Evolutionary conservation across 2,329 filamentous ascomycete species (phyloP).

Genomic region (Sporothrix protearum): DNA sequence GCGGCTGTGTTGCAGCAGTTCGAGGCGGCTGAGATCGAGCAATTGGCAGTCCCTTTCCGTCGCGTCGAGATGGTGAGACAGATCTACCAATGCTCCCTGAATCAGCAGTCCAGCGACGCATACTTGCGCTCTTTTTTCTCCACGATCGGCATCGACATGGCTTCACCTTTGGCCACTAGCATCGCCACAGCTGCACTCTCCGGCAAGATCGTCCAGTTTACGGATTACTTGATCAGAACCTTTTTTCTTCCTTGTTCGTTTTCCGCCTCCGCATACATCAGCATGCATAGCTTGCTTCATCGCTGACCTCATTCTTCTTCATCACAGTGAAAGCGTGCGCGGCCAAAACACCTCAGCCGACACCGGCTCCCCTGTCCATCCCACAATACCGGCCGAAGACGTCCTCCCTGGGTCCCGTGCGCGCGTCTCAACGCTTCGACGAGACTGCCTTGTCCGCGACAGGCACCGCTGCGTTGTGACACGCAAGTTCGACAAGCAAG

Average conservation of each 20-base stretch:
- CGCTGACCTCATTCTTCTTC: background rate
- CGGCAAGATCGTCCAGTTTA: constrained; percentile 1
- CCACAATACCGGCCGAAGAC: background rate
- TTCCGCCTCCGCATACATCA: background rate
- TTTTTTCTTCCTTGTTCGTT: constrained; percentile 10
- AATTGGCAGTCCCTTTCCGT: background rate
- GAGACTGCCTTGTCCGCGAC: constrained; percentile 12
- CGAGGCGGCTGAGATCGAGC: background rate
- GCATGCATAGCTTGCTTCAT: background rate
- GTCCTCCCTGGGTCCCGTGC: background rate
- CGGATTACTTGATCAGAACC: background rate
- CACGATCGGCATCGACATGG: constrained; percentile 5
- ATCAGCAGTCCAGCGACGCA: background rate
- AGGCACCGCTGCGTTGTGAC: constrained; percentile 16
- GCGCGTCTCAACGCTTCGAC: constrained; percentile 9
- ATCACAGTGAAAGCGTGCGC: constrained; percentile 1
- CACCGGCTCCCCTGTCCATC: background rate
- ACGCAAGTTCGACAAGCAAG: constrained; percentile 1
- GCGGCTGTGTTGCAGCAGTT: background rate
- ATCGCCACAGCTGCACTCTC: background rate
- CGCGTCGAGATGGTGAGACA: constrained; percentile 15
- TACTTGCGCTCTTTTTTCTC: no score
- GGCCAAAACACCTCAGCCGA: background rate
- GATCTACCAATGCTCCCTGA: background rate
- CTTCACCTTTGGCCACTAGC: background rate